phyloP scores from a whole-genome alignment of 257 asterid genomes.

The Datura wrightii region DNA sequence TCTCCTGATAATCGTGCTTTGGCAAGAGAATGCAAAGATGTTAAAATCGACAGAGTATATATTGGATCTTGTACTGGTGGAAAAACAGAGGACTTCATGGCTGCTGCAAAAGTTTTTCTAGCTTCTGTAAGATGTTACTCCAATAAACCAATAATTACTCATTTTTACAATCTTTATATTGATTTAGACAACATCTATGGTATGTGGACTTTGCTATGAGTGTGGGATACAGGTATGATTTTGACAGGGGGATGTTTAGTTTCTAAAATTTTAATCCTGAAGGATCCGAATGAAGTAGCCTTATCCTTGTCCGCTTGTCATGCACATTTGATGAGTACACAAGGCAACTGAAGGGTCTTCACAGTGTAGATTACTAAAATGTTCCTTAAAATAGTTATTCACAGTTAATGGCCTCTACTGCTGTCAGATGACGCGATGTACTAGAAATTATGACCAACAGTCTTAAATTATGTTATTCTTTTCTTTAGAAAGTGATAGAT shows the following conservation, averaged over 20 bases:
- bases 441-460: background rate
- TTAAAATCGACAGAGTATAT: slow-evolving; percentile 91
- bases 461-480: background rate
- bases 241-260: background rate
- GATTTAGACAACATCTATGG: background rate
- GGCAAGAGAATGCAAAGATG: slow-evolving; percentile 98
- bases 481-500: background rate
- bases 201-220: background rate
- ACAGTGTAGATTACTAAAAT: background rate
- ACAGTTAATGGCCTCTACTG: background rate
- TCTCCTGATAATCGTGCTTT: slow-evolving; percentile 99
- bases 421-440: background rate
- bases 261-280: background rate
- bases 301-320: background rate
- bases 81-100: slow-evolving; percentile 97
- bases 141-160: slow-evolving; percentile 11
- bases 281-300: background rate
- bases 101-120: slow-evolving; percentile 91
- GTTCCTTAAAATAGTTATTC: background rate
- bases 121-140: slow-evolving; percentile 65
- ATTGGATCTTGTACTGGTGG: slow-evolving; percentile 99
- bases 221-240: background rate
- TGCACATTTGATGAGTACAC: slow-evolving; percentile 1
- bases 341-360: background rate
- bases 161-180: background rate